Evolutionary conservation across 225 moss, liverwort and hornwort genomes (phyloP).

Genomic region (Straminergon stramineum): DNA sequence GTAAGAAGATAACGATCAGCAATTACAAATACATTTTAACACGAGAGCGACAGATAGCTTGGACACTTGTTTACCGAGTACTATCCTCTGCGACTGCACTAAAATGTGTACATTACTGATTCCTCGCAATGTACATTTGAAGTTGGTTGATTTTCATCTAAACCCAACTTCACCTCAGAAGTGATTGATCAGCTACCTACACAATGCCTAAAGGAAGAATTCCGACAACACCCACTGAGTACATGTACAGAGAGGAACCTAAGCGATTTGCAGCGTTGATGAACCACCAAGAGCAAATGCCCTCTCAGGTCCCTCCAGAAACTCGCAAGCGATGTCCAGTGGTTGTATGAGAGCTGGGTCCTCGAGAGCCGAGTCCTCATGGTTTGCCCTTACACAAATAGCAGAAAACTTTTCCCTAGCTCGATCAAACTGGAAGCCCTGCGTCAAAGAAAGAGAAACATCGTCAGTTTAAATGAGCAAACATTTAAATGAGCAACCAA

Average conservation of each 20-base stretch:
- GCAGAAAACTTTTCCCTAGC: conserved; percentile 68
- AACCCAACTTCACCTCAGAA: not conserved
- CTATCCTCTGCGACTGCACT: not conserved
- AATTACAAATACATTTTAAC: not conserved
- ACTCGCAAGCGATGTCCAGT: conserved; percentile 39
- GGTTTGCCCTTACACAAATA: conserved; percentile 27
- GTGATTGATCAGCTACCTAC: not conserved
- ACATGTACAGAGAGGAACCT: not conserved
- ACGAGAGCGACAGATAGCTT: not conserved
- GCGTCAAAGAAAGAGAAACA: conserved; percentile 5
- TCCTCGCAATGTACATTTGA: not conserved
- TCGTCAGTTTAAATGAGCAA: not conserved
- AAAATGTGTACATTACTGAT: not conserved
- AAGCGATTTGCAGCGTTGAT: not conserved
- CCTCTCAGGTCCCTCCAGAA: conserved; percentile 31
- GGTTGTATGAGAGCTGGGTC: conserved; percentile 11
- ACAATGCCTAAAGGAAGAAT: not conserved
- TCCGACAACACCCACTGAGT: not conserved
- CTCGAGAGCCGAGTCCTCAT: not conserved
- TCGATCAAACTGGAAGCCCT: conserved; percentile 76
- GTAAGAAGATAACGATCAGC: not conserved
- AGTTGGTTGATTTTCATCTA: not conserved
- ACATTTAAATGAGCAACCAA: not conserved
- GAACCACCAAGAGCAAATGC: not conserved
- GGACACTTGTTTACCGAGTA: not conserved